These are phyloP conservation scores for Lentinula aciculospora DNA, from an alignment of 768 basidiomycete genomes.

Conservation along the genomic window DNA sequence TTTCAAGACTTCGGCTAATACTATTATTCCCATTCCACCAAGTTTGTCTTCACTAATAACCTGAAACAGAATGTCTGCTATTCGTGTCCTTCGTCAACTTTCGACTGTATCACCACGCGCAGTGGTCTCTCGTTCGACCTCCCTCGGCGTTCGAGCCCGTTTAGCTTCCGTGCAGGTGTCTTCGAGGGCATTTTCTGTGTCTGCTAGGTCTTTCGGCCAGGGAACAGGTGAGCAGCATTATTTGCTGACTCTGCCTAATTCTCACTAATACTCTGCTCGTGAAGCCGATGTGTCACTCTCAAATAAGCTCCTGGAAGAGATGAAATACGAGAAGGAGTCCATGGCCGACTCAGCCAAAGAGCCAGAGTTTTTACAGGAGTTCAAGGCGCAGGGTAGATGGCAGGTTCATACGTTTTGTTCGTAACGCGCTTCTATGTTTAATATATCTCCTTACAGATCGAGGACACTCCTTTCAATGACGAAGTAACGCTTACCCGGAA, in stretches of 20 bases:
- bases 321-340: constrained; percentile 78
- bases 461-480: constrained; percentile 67
- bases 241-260: constrained; percentile 10
- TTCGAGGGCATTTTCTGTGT: constrained; percentile 40
- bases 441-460: constrained; percentile 44
- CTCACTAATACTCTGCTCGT: neutral
- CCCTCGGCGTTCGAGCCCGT: constrained; percentile 22
- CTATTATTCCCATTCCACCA: neutral
- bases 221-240: constrained; percentile 34
- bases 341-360: constrained; percentile 24
- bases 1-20: neutral
- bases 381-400: constrained; percentile 77
- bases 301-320: constrained; percentile 74
- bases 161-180: constrained; percentile 20
- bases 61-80: constrained; percentile 46
- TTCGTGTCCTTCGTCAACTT: constrained; percentile 56
- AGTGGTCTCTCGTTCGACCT: constrained; percentile 21
- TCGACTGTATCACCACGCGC: constrained; percentile 33
- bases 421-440: neutral
- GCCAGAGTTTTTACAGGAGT: constrained; percentile 76
- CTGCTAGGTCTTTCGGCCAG: constrained; percentile 35
- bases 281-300: constrained; percentile 71
- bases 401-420: constrained; percentile 41
- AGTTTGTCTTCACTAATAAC: constrained; percentile 4
- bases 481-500: constrained; percentile 78